Conservation (phyloP, 768 basidiomycete species). For the Auriscalpium orientale region DNA sequence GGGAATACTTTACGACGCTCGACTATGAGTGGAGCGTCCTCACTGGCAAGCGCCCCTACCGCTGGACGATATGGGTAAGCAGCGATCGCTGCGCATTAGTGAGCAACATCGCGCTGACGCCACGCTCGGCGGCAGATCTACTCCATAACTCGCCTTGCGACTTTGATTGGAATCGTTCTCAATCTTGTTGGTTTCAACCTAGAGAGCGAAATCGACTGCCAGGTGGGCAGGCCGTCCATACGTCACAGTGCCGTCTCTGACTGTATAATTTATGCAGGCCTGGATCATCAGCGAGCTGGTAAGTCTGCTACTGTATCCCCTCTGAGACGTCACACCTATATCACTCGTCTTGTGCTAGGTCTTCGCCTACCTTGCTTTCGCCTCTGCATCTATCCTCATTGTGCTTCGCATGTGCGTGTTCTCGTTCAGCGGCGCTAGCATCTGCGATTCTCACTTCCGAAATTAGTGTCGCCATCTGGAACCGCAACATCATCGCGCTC, state of each 20-base stretch:
- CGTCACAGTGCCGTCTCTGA: not conserved
- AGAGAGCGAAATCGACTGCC: constrained; percentile 1
- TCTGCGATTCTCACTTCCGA: not conserved
- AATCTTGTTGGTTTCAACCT: not conserved
- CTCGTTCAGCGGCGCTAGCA: not conserved
- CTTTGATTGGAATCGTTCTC: not conserved
- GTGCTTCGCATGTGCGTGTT: constrained; percentile 2
- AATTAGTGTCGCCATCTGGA: constrained; percentile 1
- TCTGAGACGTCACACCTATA: no score
- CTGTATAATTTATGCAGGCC: no score
- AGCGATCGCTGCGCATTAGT: not conserved
- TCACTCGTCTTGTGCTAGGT: not conserved
- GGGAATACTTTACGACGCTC: constrained; percentile 6
- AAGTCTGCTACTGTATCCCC: not conserved
- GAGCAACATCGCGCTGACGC: not conserved
- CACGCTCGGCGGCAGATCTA: not conserved
- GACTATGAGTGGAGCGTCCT: constrained; percentile 1
- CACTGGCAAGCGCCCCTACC: not conserved
- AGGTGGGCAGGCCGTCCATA: not conserved
- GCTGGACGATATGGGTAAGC: constrained; percentile 6
- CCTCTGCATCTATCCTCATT: constrained; percentile 2
- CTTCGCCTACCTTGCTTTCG: not conserved
- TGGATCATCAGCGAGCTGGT: constrained; percentile 1
- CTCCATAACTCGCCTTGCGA: not conserved
- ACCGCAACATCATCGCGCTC: not conserved